A percentile compares a stretch with the other conserved stretches of the same genome.
phyloP scores from a whole-genome alignment of 1,139 yeast species.

The Pichia inconspicua region DNA sequence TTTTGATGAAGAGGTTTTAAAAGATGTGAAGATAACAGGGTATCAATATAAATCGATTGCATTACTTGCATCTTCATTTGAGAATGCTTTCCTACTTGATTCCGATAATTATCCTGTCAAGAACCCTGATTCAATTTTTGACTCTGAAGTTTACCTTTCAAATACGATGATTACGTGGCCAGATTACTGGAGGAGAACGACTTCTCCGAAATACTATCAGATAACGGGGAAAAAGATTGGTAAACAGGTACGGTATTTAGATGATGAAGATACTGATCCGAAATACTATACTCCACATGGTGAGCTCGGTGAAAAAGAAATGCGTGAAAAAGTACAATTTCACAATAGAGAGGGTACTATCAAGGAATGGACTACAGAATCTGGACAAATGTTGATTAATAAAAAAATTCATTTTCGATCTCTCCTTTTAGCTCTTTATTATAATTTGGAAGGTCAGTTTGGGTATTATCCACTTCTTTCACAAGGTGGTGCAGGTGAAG shows the following conservation, averaged over 20 bases:
- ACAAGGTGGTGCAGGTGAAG: constrained; percentile 64
- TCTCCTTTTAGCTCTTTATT: constrained; percentile 44
- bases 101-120: constrained; percentile 58
- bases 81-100: constrained; percentile 53
- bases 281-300: constrained; percentile 19
- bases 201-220: constrained; percentile 51
- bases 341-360: constrained; percentile 51
- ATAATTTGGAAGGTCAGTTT: constrained; percentile 52
- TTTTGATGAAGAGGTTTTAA: constrained; percentile 22
- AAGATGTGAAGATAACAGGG: constrained; percentile 36
- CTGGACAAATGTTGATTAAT: constrained; percentile 50
- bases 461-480: constrained; percentile 51
- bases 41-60: constrained; percentile 62
- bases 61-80: constrained; percentile 50
- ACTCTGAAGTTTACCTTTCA: constrained; percentile 27
- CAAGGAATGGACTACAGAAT: constrained; percentile 56
- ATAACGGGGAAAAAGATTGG: constrained; percentile 39
- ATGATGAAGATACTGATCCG: constrained; percentile 18
- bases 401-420: constrained; percentile 45
- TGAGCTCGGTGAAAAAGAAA: constrained; percentile 26
- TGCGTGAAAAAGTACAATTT: constrained; percentile 23
- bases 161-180: constrained; percentile 54
- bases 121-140: constrained; percentile 47
- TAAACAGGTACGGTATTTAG: constrained; percentile 24
- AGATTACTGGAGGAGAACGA: constrained; percentile 60